A percentile compares a stretch with the other conserved stretches of the same genome.
These are phyloP conservation scores for Saraca asoca DNA, from an alignment of 331 rosid species.

Conservation along the genomic window DNA sequence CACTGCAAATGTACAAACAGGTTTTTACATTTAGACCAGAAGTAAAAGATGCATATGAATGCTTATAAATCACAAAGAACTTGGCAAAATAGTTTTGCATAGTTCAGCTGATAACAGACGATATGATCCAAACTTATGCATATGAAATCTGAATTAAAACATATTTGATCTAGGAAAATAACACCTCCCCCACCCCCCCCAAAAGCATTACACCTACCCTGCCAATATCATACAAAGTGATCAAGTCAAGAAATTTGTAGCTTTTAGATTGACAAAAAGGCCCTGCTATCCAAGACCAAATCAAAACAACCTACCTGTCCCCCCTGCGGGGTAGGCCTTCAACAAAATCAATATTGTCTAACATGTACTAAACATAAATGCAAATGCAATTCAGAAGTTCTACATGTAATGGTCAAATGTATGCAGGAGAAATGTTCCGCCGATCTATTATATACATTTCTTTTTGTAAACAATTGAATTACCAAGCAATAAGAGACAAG, in stretches of 20 bases:
- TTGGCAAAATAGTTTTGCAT: not conserved
- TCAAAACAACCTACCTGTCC: not conserved
- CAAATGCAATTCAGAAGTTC: too few relatives aligned
- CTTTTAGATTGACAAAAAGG: not conserved
- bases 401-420: too few relatives aligned
- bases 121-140: not conserved
- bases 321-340: too few relatives aligned
- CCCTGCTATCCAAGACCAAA: not conserved
- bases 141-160: conserved; percentile 7
- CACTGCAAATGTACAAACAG: conserved; percentile 58
- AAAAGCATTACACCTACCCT: not conserved
- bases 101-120: conserved; percentile 6
- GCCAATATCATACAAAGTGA: conserved; percentile 9
- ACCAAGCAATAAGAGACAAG: too few relatives aligned
- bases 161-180: not conserved
- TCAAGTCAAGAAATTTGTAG: conserved; percentile 11
- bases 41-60: conserved; percentile 5
- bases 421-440: too few relatives aligned
- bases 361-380: too few relatives aligned
- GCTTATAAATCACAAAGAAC: conserved; percentile 1
- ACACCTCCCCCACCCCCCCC: not conserved
- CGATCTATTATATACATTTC: too few relatives aligned
- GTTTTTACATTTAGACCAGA: conserved; percentile 9
- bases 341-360: too few relatives aligned
- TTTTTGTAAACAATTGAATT: too few relatives aligned